Percentiles rank a stretch among this genome's conserved stretches.
These are phyloP conservation scores for Lasiodiplodia gonubiensis DNA, from an alignment of 2,329 filamentous ascomycete genomes.

Conservation along the genomic window DNA sequence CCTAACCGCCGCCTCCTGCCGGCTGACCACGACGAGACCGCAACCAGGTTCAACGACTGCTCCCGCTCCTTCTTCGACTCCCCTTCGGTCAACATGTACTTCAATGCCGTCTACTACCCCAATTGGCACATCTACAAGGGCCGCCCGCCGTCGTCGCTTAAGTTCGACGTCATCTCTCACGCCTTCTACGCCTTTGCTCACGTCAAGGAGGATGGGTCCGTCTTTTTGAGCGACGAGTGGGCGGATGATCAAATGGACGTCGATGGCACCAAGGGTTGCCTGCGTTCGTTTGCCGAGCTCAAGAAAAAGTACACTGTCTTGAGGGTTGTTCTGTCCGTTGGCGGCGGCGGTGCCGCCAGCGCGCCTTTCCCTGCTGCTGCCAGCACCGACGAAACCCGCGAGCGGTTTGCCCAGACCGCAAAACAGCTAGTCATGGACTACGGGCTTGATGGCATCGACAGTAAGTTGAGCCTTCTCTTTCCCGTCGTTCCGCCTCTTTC, in stretches of 20 bases:
- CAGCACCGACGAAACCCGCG: constrained; percentile 62
- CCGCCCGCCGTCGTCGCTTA: constrained; percentile 74
- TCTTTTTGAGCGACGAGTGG: constrained; percentile 83
- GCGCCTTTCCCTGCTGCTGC: constrained; percentile 73
- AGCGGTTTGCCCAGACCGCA: constrained; percentile 74
- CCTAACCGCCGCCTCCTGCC: constrained; percentile 21
- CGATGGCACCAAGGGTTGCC: constrained; percentile 65
- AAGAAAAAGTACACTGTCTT: constrained; percentile 74
- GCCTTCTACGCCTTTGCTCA: constrained; percentile 79
- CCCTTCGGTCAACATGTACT: constrained; percentile 43
- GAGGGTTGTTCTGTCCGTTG: constrained; percentile 78
- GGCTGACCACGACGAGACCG: not conserved
- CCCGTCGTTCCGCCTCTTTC: not conserved
- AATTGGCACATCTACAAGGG: constrained; percentile 76
- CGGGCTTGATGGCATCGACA: constrained; percentile 76
- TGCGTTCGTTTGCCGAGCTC: constrained; percentile 74
- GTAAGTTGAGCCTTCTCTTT: constrained; percentile 54
- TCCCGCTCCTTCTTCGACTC: constrained; percentile 9
- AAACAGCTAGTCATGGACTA: constrained; percentile 71
- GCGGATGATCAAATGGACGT: constrained; percentile 75
- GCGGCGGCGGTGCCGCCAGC: constrained; percentile 71
- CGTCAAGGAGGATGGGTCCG: constrained; percentile 82
- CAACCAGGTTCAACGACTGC: not conserved
- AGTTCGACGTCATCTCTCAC: constrained; percentile 77
- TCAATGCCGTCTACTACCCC: constrained; percentile 85